A percentile compares a stretch with the other conserved stretches of the same genome.
phyloP scores from a whole-genome alignment of 768 basidiomycete genomes.

The Mycena pura region DNA sequence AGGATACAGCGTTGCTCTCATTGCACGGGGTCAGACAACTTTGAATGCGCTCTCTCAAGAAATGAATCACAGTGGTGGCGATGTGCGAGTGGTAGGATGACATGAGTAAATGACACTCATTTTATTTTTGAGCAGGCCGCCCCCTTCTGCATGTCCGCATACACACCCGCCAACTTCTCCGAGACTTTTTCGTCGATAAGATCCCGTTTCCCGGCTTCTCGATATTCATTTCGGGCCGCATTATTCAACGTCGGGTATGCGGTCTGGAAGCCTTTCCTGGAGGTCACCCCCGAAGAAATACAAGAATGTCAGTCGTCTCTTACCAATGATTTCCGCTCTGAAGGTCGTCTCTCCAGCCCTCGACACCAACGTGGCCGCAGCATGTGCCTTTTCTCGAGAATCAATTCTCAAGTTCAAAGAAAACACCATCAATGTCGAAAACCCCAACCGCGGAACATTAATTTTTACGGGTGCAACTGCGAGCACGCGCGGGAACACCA shows the following conservation, averaged over 20 bases:
- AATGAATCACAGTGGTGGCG: conserved; percentile 62
- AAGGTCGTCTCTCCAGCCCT: conserved; percentile 34
- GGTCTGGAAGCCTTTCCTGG: conserved; percentile 73
- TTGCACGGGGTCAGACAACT: conserved; percentile 61
- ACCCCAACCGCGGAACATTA: conserved; percentile 67
- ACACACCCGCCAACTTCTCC: conserved; percentile 57
- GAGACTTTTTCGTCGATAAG: conserved; percentile 54
- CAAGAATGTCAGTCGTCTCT: conserved; percentile 36
- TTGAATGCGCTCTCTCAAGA: conserved; percentile 60
- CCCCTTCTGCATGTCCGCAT: conserved; percentile 58
- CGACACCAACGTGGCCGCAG: conserved; percentile 60
- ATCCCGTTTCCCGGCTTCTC: conserved; percentile 52
- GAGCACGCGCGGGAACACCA: conserved; percentile 63
- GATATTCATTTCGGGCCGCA: conserved; percentile 61
- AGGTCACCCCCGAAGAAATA: conserved; percentile 68
- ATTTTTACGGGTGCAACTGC: conserved; percentile 81
- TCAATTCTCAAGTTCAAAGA: conserved; percentile 65
- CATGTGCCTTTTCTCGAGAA: conserved; percentile 69
- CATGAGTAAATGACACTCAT: neutral
- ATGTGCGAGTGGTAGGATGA: no score
- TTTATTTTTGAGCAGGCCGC: conserved; percentile 51
- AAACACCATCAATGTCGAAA: conserved; percentile 54
- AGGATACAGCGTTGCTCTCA: conserved; percentile 71
- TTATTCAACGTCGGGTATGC: conserved; percentile 67
- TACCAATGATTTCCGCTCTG: neutral